Evolutionary conservation across 768 basidiomycete genomes (phyloP).

Genomic region (Amanita phalloides): DNA sequence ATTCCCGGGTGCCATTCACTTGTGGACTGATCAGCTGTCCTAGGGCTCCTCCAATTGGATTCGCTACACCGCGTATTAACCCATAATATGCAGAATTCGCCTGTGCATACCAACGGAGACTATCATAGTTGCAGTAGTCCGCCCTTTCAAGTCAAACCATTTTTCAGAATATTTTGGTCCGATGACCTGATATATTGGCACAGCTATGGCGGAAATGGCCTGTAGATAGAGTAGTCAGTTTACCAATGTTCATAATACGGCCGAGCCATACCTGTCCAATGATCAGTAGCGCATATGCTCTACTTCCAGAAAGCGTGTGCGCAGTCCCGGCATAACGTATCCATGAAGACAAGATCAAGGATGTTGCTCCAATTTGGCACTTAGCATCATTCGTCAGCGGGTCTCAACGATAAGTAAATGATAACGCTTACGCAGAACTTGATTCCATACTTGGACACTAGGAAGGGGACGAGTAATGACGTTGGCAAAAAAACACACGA

Average conservation of each 20-base stretch:
- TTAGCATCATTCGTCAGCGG: constrained; percentile 16
- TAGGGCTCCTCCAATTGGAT: constrained; percentile 64
- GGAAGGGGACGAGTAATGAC: constrained; percentile 42
- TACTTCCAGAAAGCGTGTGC: constrained; percentile 33
- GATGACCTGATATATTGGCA: constrained; percentile 67
- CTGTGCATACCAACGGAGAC: constrained; percentile 33
- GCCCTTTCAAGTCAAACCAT: constrained; percentile 70
- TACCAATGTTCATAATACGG: not conserved
- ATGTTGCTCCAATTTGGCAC: constrained; percentile 49
- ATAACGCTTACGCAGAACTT: constrained; percentile 42
- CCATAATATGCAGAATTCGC: not conserved
- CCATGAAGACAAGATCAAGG: constrained; percentile 60
- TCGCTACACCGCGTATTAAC: constrained; percentile 32
- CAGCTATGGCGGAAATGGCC: constrained; percentile 54
- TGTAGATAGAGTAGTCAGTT: constrained; percentile 14
- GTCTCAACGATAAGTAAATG: not conserved
- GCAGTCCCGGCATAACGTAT: constrained; percentile 65
- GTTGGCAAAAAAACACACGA: constrained; percentile 52
- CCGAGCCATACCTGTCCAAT: constrained; percentile 49
- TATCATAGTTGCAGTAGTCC: constrained; percentile 69
- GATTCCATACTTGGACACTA: constrained; percentile 51
- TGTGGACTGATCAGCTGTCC: constrained; percentile 67
- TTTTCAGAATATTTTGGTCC: constrained; percentile 75
- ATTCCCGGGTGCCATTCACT: constrained; percentile 39
- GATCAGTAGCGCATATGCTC: constrained; percentile 58